phyloP scores from a whole-genome alignment of 225 moss, liverwort and hornwort genomes.

The Physcomitrellopsis africana region DNA sequence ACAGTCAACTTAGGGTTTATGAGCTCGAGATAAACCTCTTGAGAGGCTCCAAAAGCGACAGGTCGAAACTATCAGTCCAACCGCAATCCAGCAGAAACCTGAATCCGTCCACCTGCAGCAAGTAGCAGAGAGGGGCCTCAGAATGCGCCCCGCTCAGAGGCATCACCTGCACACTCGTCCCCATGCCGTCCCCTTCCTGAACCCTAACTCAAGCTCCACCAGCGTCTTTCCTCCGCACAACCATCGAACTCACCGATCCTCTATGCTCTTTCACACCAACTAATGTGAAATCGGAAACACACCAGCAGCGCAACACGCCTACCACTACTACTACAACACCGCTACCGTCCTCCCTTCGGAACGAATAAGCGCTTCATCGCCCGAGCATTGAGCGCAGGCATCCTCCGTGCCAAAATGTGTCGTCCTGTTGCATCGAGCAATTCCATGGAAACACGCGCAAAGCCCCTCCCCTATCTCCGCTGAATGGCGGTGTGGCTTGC shows the following conservation, averaged over 20 bases:
- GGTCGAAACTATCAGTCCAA: conserved; percentile 95
- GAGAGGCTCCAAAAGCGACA: conserved; percentile 80
- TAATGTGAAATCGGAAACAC: no score
- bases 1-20: conserved; percentile 25
- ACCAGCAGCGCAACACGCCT: no score
- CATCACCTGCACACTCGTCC: conserved; percentile 87
- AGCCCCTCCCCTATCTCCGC: no score
- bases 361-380: no score
- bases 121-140: conserved; percentile 95
- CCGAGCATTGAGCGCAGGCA: no score
- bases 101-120: conserved; percentile 88
- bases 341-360: no score
- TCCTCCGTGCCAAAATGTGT: no score
- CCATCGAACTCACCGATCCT: neutral
- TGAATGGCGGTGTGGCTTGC: no score
- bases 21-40: conserved; percentile 52
- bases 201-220: conserved; percentile 12
- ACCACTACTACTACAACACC: no score
- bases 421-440: no score
- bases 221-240: neutral
- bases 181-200: conserved; percentile 36
- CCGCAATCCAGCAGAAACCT: conserved; percentile 95
- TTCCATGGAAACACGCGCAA: no score
- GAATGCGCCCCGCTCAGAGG: conserved; percentile 98
- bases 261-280: neutral